Conservation (phyloP, 2,329 filamentous ascomycete species). For the Aspergillus tubingensis region DNA sequence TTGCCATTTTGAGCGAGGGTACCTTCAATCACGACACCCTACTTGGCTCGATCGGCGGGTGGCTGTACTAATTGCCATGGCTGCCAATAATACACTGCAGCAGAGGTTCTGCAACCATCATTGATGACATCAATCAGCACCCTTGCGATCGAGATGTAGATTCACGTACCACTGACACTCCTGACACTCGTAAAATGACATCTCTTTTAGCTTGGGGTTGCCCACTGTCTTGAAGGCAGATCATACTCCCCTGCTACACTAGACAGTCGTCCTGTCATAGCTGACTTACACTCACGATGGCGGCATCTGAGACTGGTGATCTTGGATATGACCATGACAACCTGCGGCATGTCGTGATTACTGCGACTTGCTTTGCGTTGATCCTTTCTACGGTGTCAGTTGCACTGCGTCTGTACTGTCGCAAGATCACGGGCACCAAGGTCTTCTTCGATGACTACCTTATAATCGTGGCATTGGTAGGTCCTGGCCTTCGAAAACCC, state of each 20-base stretch:
- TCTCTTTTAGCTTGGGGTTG: no score
- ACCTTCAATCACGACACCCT: no score
- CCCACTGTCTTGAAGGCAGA: no score
- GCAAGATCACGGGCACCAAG: constrained; percentile 20
- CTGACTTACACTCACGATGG: neutral
- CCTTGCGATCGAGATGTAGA: neutral
- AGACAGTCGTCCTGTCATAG: neutral
- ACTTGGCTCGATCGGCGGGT: neutral
- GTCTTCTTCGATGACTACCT: constrained; percentile 19
- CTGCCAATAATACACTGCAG: neutral
- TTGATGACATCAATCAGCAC: neutral
- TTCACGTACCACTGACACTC: neutral
- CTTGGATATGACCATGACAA: constrained; percentile 25
- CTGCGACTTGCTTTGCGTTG: constrained; percentile 27
- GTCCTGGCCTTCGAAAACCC: neutral
- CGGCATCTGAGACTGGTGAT: neutral
- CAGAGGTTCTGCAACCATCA: neutral
- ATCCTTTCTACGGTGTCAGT: constrained; percentile 27
- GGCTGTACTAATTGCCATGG: neutral
- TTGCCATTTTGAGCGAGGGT: no score
- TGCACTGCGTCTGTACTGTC: constrained; percentile 21
- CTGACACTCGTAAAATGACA: neutral
- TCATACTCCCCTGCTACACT: no score
- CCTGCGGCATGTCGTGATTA: constrained; percentile 30
- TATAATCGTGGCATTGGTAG: constrained; percentile 15